Base-by-base conservation (phyloP, 2,329 filamentous ascomycete species). In the Verticillium dahliae region DNA sequence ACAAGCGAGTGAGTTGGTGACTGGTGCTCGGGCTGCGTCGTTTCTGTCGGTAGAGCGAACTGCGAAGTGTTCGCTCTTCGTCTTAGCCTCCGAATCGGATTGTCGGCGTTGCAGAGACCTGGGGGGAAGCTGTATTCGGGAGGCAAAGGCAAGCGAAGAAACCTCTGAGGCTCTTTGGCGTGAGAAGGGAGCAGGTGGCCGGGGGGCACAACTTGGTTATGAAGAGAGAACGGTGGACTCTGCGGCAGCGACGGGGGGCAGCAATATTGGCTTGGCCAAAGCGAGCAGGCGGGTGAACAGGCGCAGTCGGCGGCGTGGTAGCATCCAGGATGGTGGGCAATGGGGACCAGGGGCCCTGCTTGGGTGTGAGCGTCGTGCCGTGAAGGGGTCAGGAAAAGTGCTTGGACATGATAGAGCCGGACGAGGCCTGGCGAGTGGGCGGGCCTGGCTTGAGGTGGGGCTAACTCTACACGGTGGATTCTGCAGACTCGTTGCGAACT, bases 201-300 rank as follows among this genome's bases (percentile, higher is more conserved):
- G 18, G 18, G 38, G 56, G 56, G 35, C 56, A 58, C 13, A 50
- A 58, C 57, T 58, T 39, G 57, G 39, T 58, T 58, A 50, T 58
- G 57, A 58, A 33, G 57, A 41, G 11, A 45, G 14, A 14, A 50
- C 39, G 31, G 6, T 37, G 57, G 38, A 33, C 39, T 41, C 38
- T 13, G 39, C 57, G 41, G 38, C 39, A 15, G 38, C 38, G 39
- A 34, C 31, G 37, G 38, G 38, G 22, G 57, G 56, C n/a, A 41
- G 41, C 38, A 39, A 34, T 31, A 41, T 58, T 50, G 57, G 31
- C 38, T 41, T 33, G 37, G 57, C 38, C 38, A 58, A 41, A 27
- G 22, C 22, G 39, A 58, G 14, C 22, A 35, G 27, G 39, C 57
- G 41, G 57, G 38, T 33, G 38, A 41, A 31, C 45, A 52, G 45